Base-by-base conservation (phyloP, 2,329 filamentous ascomycete genomes). In the Cytospora paraplurivora region DNA sequence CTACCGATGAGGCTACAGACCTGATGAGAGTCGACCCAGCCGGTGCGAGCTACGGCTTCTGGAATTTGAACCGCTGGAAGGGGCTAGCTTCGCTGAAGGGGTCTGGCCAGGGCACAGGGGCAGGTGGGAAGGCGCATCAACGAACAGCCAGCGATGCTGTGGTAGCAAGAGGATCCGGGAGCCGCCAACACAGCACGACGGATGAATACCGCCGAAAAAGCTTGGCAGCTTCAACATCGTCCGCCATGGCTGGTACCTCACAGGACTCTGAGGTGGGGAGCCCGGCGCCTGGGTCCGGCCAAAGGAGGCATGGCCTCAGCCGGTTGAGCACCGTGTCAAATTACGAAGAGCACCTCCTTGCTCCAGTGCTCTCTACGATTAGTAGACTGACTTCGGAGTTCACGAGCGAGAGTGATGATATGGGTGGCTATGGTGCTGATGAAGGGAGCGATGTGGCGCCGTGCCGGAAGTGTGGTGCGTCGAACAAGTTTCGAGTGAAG, bases 361-460 rank as follows among this genome's bases (percentile, higher is more conserved):
- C 72, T 21, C 75, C 76, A 49, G 75, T 75, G 34, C 68, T 73
- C 7, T 87, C 81, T 17, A 72, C 76, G 10, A 76, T 80, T 2
- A 89, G 86, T 69, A 77, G 77, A 51, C 72, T 89, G 52, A 90
- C 84, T 71, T 87, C 83, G 66, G 84, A 86, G 68, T 77, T 79
- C 63, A 76, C 75, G 3, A 80, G 76, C 27, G 78, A 74, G 10
- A 72, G 73, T 7, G 69, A 71, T 58, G 66, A 69, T 62, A 72
- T 65, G 21, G 75, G 71, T 5, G 76, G 76, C 19, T 51, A 34
- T 34, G 34, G 32, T 34, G 47, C 44, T 10, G 76, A 75, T 15
- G 79, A 79, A 4, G 79, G 78, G 13, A 78, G 76, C 17, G 79
- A 81, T 57, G 77, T 80, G 41, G 73, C 84, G 67, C 79, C 74